Percentiles rank a stretch among this genome's conserved stretches.
These are phyloP conservation scores for Moelleriella libera DNA, from an alignment of 2,329 filamentous ascomycete genomes.

Conservation along the genomic window DNA sequence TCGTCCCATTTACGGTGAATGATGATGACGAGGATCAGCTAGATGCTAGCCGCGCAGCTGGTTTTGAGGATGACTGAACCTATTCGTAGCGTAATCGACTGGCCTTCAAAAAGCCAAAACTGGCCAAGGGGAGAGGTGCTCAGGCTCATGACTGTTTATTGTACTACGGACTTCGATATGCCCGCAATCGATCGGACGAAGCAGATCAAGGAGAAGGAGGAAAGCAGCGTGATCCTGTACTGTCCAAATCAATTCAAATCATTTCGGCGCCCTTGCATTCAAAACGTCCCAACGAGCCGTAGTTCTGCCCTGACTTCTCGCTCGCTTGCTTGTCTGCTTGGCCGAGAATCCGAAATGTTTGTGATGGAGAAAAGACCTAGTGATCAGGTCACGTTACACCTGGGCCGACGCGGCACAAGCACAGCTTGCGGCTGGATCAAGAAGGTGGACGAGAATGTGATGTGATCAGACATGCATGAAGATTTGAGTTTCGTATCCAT, in stretches of 20 bases:
- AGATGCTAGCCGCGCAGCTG: not conserved
- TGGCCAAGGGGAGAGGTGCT: no score
- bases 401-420: not conserved
- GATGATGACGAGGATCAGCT: constrained; percentile 25
- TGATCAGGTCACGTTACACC: not conserved
- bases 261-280: not conserved
- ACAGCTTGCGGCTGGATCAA: no score
- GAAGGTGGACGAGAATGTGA: no score
- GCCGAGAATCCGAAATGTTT: not conserved
- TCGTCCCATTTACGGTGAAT: constrained; percentile 57
- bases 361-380: not conserved
- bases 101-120: not conserved
- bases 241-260: not conserved
- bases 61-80: constrained; percentile 2
- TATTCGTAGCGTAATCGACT: not conserved
- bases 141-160: no score
- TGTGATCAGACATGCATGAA: no score
- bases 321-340: no score
- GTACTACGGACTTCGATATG: no score
- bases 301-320: not conserved
- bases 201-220: not conserved
- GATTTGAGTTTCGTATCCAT: no score
- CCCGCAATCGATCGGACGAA: no score
- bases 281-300: not conserved
- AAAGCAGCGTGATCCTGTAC: not conserved